These are phyloP conservation scores for Przewalskia tangutica DNA, from an alignment of 257 asterid genomes.

Conservation along the genomic window DNA sequence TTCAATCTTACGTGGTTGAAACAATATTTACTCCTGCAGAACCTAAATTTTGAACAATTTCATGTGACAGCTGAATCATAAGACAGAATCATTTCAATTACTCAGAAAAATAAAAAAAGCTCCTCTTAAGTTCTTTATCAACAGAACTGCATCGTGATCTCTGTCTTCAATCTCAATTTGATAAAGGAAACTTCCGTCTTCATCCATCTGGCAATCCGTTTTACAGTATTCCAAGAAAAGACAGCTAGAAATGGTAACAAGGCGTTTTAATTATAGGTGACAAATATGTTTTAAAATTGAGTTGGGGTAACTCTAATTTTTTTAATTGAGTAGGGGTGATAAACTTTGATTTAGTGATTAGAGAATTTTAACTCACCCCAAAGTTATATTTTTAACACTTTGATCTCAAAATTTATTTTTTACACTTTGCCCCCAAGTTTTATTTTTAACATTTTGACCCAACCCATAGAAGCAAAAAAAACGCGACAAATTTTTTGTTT, in stretches of 20 bases:
- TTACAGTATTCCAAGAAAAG: slow-evolving; percentile 39
- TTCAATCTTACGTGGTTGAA: neutral
- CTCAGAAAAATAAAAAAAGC: neutral
- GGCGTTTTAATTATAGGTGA: too few relatives aligned
- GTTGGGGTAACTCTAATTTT: too few relatives aligned
- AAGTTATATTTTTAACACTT: too few relatives aligned
- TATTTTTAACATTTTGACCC: too few relatives aligned
- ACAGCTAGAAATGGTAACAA: slow-evolving; percentile 51
- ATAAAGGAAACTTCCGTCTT: neutral
- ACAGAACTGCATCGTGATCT: slow-evolving; percentile 2
- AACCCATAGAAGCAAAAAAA: too few relatives aligned
- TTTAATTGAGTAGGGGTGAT: too few relatives aligned
- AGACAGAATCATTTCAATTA: neutral
- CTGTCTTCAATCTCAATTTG: slow-evolving; percentile 2
- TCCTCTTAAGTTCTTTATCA: slow-evolving; percentile 6
- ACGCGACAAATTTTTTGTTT: too few relatives aligned
- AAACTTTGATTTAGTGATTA: too few relatives aligned
- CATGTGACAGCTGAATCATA: neutral
- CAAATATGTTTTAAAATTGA: too few relatives aligned
- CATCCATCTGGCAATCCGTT: slow-evolving; percentile 8
- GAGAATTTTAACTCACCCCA: too few relatives aligned
- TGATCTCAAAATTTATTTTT: too few relatives aligned
- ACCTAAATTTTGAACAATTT: neutral
- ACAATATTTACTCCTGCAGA: neutral
- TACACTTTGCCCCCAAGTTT: too few relatives aligned